Conservation (phyloP, 2,329 filamentous ascomycete genomes). For the Dryadomyces sulphureus region DNA sequence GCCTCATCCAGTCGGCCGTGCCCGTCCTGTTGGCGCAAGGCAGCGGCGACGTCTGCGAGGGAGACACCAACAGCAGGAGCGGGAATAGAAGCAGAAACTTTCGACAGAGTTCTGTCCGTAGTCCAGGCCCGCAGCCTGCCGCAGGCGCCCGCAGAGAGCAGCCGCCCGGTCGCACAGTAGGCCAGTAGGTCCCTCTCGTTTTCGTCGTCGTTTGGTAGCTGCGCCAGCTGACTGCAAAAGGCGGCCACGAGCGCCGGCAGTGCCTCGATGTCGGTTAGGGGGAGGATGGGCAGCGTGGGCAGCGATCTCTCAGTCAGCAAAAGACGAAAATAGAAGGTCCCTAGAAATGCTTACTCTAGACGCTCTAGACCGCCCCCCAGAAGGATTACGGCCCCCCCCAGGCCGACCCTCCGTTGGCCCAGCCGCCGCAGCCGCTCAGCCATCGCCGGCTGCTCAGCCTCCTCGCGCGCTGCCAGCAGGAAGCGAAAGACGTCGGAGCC, state of each 20-base stretch:
- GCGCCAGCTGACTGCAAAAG: slow-evolving; percentile 19
- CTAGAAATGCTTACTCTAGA: too few relatives aligned
- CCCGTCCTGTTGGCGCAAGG: background rate
- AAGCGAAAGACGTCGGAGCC: slow-evolving; percentile 17
- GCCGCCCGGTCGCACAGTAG: background rate
- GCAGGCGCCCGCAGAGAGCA: background rate
- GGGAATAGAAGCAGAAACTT: background rate
- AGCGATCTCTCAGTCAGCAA: slow-evolving; percentile 14
- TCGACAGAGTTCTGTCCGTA: too few relatives aligned
- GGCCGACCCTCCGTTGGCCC: slow-evolving; percentile 10
- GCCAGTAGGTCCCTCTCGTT: background rate
- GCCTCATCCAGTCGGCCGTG: background rate
- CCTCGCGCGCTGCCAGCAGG: slow-evolving; percentile 24
- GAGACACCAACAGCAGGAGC: background rate
- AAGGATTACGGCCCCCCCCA: slow-evolving; percentile 25
- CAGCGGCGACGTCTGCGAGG: background rate
- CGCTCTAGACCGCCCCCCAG: slow-evolving; percentile 11
- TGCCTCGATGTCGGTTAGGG: slow-evolving; percentile 20
- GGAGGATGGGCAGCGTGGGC: slow-evolving; percentile 25
- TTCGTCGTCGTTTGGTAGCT: background rate
- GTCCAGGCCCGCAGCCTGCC: background rate
- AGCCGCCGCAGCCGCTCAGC: slow-evolving; percentile 22
- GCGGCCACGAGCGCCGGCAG: slow-evolving; percentile 23
- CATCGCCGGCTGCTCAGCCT: slow-evolving; percentile 18
- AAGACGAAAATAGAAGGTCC: too few relatives aligned